Evolutionary conservation across 345 rosid species (phyloP).

Genomic region (Cardiospermum halicacabum): DNA sequence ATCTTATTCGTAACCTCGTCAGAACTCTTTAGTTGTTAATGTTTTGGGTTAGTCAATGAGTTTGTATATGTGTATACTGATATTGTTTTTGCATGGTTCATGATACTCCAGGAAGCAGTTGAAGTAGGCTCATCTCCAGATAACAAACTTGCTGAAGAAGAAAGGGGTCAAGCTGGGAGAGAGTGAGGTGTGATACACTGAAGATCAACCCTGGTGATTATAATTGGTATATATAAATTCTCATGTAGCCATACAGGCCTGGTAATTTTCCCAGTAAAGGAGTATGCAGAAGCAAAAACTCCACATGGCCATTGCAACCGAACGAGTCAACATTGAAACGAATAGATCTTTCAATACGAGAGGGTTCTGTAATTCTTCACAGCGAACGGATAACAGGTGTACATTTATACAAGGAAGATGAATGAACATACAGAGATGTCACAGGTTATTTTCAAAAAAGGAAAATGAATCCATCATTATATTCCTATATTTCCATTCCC

Average conservation of each 20-base stretch:
- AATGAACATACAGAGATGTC: background rate
- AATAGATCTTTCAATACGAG: background rate
- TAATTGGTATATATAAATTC: background rate
- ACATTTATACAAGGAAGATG: background rate
- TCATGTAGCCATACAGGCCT: conserved; percentile 1
- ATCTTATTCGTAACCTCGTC: no score
- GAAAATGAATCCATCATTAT: background rate
- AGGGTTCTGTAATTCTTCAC: background rate
- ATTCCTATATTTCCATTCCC: no score
- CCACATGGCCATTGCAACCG: background rate
- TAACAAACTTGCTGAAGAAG: conserved; percentile 19
- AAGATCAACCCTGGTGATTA: background rate
- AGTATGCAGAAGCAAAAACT: conserved; percentile 6
- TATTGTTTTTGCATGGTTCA: background rate
- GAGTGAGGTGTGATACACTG: conserved; percentile 16
- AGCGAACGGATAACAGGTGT: background rate
- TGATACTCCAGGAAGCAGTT: conserved; percentile 17
- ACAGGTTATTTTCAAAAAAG: background rate
- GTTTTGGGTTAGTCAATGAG: background rate
- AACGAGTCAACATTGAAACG: background rate
- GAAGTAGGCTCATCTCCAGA: conserved; percentile 17
- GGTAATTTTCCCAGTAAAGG: background rate
- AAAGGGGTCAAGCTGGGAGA: conserved; percentile 8
- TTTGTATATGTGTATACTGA: background rate
- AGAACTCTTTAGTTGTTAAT: no score